Evolutionary conservation across 257 asterid genomes (phyloP).

Genomic region (Plantago ovata): DNA sequence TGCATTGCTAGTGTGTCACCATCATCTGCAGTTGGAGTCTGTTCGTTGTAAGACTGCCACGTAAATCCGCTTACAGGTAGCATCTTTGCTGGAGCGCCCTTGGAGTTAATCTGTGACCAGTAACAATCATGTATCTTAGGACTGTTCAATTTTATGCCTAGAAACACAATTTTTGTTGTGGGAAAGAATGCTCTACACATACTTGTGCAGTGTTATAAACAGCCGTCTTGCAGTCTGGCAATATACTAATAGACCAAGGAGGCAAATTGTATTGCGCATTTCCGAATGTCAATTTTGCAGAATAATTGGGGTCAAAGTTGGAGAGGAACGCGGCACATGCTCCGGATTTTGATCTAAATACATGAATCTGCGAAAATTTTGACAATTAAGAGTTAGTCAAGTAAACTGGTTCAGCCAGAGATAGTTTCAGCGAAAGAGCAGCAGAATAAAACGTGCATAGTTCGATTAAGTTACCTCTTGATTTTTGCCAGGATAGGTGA

Average conservation of each 20-base stretch:
- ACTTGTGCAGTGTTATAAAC: constrained; percentile 90
- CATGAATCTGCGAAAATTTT: constrained; percentile 53
- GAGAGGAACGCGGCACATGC: constrained; percentile 85
- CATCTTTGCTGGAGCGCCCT: constrained; percentile 54
- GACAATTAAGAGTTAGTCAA: constrained; percentile 6
- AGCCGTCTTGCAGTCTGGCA: constrained; percentile 84
- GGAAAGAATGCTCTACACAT: constrained; percentile 20
- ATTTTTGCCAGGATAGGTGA: constrained; percentile 77
- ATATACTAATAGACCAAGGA: constrained; percentile 95
- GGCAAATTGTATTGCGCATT: constrained; percentile 66
- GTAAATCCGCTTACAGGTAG: constrained; percentile 40
- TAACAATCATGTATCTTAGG: not conserved
- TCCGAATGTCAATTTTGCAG: constrained; percentile 55
- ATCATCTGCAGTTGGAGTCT: constrained; percentile 67
- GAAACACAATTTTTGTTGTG: not conserved
- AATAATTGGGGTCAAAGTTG: constrained; percentile 58
- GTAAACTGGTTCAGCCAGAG: too few species aligned
- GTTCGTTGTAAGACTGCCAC: constrained; percentile 77
- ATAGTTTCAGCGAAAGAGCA: not conserved
- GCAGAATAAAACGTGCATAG: not conserved
- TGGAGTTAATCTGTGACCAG: constrained; percentile 52
- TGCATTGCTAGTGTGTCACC: constrained; percentile 42
- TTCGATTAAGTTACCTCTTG: constrained; percentile 58
- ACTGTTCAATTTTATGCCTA: not conserved
- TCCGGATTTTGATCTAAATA: constrained; percentile 60